These are phyloP conservation scores for Pleurostoma richardsiae DNA, from an alignment of 2,329 filamentous ascomycete species.

Conservation along the genomic window DNA sequence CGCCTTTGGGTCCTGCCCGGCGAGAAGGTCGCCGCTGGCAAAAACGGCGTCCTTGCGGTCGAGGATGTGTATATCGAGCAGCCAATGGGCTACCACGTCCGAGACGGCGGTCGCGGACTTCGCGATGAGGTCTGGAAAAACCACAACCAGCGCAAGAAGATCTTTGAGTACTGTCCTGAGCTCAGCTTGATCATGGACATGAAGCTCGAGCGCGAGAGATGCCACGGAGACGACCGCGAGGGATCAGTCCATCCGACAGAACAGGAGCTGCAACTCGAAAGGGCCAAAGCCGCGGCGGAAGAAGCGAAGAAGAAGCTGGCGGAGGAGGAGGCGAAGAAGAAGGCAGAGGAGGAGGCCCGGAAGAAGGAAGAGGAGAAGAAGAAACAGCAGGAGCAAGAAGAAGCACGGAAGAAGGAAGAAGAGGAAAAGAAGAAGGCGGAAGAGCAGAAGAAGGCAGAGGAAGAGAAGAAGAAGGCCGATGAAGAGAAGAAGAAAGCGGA, in stretches of 20 bases:
- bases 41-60: conserved; percentile 38
- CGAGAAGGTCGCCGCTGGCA: conserved; percentile 37
- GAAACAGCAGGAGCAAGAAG: not conserved
- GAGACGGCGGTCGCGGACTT: conserved; percentile 34
- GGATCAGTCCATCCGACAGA: conserved; percentile 7
- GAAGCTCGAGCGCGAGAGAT: conserved; percentile 9
- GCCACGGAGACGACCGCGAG: conserved; percentile 6
- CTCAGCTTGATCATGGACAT: conserved; percentile 50
- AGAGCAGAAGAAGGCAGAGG: not conserved
- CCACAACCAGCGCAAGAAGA: conserved; percentile 33
- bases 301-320: conserved; percentile 1
- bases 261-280: conserved; percentile 1
- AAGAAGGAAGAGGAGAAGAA: conserved; percentile 5
- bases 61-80: conserved; percentile 43
- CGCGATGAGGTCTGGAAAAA: conserved; percentile 41
- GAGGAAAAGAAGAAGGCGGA: not conserved
- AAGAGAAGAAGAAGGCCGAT: not conserved
- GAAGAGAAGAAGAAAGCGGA: not conserved
- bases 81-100: conserved; percentile 51
- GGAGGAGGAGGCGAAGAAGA: conserved; percentile 3
- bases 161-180: conserved; percentile 53
- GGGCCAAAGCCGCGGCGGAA: not conserved
- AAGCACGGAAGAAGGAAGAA: not conserved
- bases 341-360: conserved; percentile 1
- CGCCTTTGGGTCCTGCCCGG: conserved; percentile 41